Evolutionary conservation across 2,329 filamentous ascomycete genomes (phyloP).

Genomic region (Colletotrichum tanaceti): DNA sequence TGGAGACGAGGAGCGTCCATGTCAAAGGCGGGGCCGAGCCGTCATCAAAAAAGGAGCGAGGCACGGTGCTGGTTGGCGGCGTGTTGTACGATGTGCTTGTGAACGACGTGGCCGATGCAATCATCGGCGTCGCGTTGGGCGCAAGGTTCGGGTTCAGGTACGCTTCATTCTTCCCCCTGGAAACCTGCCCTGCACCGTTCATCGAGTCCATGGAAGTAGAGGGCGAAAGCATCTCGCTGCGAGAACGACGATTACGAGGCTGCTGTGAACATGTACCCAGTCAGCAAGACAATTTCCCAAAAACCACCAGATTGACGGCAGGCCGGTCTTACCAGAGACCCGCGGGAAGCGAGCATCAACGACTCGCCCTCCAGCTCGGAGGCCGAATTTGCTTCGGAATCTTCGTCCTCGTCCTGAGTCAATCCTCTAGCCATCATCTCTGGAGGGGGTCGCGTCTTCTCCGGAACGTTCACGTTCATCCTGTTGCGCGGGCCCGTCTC

Average conservation of each 20-base stretch:
- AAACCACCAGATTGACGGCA: background rate
- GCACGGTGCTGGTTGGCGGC: slow-evolving; percentile 70
- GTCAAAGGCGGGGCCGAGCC: slow-evolving; percentile 82
- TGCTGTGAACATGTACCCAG: slow-evolving; percentile 45
- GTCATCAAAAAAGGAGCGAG: slow-evolving; percentile 91
- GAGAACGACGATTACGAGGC: slow-evolving; percentile 74
- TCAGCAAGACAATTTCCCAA: slow-evolving; percentile 3
- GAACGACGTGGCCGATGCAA: slow-evolving; percentile 71
- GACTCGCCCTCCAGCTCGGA: slow-evolving; percentile 86
- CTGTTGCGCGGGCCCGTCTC: slow-evolving; percentile 90
- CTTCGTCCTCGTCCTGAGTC: slow-evolving; percentile 87
- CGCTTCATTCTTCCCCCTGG: slow-evolving; percentile 68
- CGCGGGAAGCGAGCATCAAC: slow-evolving; percentile 72
- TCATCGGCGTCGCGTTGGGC: slow-evolving; percentile 59
- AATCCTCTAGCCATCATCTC: slow-evolving; percentile 90
- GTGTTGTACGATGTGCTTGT: slow-evolving; percentile 69
- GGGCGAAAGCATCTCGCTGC: slow-evolving; percentile 79
- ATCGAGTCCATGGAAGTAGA: slow-evolving; percentile 93
- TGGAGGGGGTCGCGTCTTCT: slow-evolving; percentile 87
- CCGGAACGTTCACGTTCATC: slow-evolving; percentile 87
- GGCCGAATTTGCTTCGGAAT: slow-evolving; percentile 85
- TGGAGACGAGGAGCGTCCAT: slow-evolving; percentile 89
- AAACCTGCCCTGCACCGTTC: slow-evolving; percentile 72
- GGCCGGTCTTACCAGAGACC: slow-evolving; percentile 70
- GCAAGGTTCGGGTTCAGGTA: slow-evolving; percentile 55